Percentiles rank a stretch among this genome's conserved stretches.
These are phyloP conservation scores for Coniochaeta hoffmannii DNA, from an alignment of 2,329 filamentous ascomycete species.

Conservation along the genomic window DNA sequence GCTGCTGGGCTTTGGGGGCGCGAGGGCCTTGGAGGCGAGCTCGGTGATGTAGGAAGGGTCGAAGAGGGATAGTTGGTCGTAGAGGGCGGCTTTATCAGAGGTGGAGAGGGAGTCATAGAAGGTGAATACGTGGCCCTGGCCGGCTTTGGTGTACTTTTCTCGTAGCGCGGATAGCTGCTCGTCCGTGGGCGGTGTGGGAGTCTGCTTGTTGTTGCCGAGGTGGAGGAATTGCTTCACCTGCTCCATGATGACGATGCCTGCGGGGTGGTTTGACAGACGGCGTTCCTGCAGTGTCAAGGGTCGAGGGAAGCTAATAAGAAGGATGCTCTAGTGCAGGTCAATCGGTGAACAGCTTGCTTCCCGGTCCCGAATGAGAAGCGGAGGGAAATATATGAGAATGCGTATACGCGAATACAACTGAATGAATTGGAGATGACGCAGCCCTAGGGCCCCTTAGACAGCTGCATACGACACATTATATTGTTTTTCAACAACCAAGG, in stretches of 20 bases:
- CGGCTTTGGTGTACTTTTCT: conserved; percentile 65
- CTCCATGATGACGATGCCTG: conserved; percentile 27
- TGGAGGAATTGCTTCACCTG: conserved; percentile 34
- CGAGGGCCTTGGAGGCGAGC: conserved; percentile 73
- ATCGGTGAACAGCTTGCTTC: background rate
- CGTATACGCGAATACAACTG: background rate
- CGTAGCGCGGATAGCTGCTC: conserved; percentile 62
- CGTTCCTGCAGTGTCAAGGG: background rate
- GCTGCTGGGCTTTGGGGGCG: conserved; percentile 58
- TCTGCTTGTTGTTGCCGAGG: conserved; percentile 16
- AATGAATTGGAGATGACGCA: background rate
- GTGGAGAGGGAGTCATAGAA: conserved; percentile 77
- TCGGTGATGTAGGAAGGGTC: conserved; percentile 83
- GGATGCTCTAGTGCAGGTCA: background rate
- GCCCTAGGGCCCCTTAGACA: background rate
- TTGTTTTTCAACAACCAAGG: background rate
- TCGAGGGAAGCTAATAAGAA: background rate
- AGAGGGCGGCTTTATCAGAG: conserved; percentile 70
- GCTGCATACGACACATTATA: background rate
- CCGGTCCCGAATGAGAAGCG: background rate
- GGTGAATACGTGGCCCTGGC: conserved; percentile 75
- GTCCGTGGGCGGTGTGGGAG: conserved; percentile 51
- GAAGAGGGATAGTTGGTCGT: conserved; percentile 73
- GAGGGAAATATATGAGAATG: conserved; percentile 1
- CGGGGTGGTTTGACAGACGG: background rate